Conservation (phyloP, 2,329 filamentous ascomycete genomes). For the Pseudogymnoascus sp. region DNA sequence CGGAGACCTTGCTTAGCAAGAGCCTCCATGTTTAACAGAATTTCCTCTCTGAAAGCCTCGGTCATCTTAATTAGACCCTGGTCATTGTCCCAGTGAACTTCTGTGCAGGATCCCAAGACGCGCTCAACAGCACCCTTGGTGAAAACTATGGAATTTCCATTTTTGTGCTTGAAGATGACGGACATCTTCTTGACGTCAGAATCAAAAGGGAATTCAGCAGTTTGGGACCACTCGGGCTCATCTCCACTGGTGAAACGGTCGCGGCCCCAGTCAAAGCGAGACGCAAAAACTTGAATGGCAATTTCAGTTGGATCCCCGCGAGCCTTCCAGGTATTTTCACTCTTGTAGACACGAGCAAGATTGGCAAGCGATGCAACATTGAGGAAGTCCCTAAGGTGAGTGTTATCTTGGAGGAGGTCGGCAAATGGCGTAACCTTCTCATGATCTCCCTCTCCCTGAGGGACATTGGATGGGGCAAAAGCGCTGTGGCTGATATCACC, state of each 20-base stretch:
- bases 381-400: constrained; percentile 48
- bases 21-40: constrained; percentile 62
- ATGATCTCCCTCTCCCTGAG: constrained; percentile 19
- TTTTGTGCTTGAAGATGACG: constrained; percentile 51
- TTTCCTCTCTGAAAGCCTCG: constrained; percentile 46
- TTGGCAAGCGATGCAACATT: constrained; percentile 61
- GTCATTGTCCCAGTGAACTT: constrained; percentile 37
- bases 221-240: constrained; percentile 46
- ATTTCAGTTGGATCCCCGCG: constrained; percentile 66
- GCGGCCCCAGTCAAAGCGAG: constrained; percentile 59
- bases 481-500: constrained; percentile 36
- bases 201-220: constrained; percentile 68
- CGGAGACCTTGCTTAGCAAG: constrained; percentile 61
- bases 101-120: constrained; percentile 56
- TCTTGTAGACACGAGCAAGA: constrained; percentile 53
- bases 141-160: constrained; percentile 42
- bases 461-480: constrained; percentile 26
- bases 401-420: constrained; percentile 40
- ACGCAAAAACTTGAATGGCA: constrained; percentile 67
- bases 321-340: constrained; percentile 50
- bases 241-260: constrained; percentile 44
- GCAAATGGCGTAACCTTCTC: constrained; percentile 21
- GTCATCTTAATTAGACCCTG: constrained; percentile 41
- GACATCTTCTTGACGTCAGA: constrained; percentile 73
- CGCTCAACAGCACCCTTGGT: constrained; percentile 66